These are phyloP conservation scores for Neovahlkampfia damariscottae DNA, from an alignment of 78 protist species.

Conservation along the genomic window DNA sequence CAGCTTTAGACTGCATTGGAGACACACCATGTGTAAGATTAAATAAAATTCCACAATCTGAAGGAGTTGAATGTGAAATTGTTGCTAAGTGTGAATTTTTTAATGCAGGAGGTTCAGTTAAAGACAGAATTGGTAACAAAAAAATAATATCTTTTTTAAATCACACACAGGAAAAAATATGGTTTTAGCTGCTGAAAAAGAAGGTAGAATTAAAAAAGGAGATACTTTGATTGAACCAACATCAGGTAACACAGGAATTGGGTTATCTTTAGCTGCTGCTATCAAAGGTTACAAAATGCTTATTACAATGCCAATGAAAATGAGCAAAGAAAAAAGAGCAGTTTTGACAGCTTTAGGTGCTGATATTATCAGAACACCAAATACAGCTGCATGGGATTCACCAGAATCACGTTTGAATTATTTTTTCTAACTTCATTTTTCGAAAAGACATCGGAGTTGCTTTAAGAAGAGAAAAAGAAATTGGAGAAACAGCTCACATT, in stretches of 20 bases:
- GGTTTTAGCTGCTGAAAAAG: constrained; percentile 74
- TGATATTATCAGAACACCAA: constrained; percentile 85
- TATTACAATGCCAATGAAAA: constrained; percentile 89
- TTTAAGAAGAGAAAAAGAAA: constrained; percentile 34
- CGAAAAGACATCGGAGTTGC: constrained; percentile 85
- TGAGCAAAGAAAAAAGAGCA: constrained; percentile 78
- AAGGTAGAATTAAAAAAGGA: constrained; percentile 78
- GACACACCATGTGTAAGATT: constrained; percentile 85
- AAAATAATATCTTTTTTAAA: no score
- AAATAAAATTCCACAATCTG: constrained; percentile 39
- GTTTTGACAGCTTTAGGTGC: constrained; percentile 83
- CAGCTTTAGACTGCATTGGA: constrained; percentile 76
- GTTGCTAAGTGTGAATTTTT: constrained; percentile 89
- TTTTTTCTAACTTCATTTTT: no score
- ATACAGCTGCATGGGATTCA: constrained; percentile 70
- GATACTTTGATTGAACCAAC: constrained; percentile 93
- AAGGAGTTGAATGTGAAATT: constrained; percentile 81
- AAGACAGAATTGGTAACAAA: constrained; percentile 79
- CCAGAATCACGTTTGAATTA: no score
- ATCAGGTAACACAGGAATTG: constrained; percentile 94
- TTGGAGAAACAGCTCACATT: constrained; percentile 61
- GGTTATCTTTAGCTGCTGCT: constrained; percentile 87
- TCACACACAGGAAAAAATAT: constrained; percentile 67
- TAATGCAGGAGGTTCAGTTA: constrained; percentile 93
- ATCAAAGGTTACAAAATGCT: constrained; percentile 85